Conservation (phyloP, 805 yeast species). For the Yamadazyma sp. region DNA sequence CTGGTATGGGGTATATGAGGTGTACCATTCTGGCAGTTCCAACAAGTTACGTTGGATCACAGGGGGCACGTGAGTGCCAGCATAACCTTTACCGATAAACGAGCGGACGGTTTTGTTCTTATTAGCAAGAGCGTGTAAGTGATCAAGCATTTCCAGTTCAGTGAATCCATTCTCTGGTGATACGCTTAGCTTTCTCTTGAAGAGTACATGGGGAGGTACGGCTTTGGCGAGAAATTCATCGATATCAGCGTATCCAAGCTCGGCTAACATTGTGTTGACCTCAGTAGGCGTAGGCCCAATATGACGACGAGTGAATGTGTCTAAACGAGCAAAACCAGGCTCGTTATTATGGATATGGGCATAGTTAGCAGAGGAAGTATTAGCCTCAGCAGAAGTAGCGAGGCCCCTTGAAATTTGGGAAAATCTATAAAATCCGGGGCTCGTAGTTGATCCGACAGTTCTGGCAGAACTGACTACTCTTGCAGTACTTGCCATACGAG, state of each 20-base stretch:
- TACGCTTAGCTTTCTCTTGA: constrained; percentile 64
- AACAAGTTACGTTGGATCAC: constrained; percentile 89
- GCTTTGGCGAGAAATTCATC: constrained; percentile 69
- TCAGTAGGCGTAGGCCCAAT: constrained; percentile 75
- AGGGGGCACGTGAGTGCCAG: constrained; percentile 85
- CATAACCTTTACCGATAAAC: constrained; percentile 92
- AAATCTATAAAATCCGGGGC: no score
- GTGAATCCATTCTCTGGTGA: constrained; percentile 73
- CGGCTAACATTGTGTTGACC: constrained; percentile 61
- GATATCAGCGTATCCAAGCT: constrained; percentile 65
- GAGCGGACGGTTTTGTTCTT: constrained; percentile 74
- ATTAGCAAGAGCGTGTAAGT: constrained; percentile 65
- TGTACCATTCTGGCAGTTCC: constrained; percentile 98
- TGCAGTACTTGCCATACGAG: neutral
- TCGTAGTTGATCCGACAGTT: neutral
- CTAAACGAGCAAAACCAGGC: constrained; percentile 46
- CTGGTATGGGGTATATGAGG: constrained; percentile 97
- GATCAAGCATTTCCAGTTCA: constrained; percentile 75
- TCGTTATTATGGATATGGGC: constrained; percentile 42
- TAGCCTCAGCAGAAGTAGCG: constrained; percentile 31
- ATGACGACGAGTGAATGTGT: constrained; percentile 88
- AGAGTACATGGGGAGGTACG: constrained; percentile 73
- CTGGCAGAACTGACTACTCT: constrained; percentile 2
- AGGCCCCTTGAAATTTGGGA: no score
- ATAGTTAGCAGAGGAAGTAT: constrained; percentile 57